Evolutionary conservation across 345 rosid genomes (phyloP).

Genomic region (Gossypium stocksii): DNA sequence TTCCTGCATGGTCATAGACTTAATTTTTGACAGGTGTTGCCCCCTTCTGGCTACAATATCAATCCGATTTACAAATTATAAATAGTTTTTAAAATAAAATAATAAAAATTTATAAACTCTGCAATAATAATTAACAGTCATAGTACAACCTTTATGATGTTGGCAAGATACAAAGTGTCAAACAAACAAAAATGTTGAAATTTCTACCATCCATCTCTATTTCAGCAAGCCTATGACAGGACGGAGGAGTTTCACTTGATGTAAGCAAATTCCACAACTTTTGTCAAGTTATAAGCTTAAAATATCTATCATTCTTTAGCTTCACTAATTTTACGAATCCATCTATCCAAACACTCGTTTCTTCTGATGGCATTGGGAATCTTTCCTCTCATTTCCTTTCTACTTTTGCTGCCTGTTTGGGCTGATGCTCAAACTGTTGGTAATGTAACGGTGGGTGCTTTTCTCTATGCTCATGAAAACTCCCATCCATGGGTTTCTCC

Average conservation of each 20-base stretch:
- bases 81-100: too few relatives aligned
- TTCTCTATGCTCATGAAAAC: conserved; percentile 2
- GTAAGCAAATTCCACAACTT: background rate
- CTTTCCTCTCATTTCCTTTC: background rate
- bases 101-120: too few relatives aligned
- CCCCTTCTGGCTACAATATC: too few relatives aligned
- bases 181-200: too few relatives aligned
- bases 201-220: background rate
- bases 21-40: too few relatives aligned
- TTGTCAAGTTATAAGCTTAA: background rate
- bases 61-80: too few relatives aligned
- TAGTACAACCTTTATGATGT: too few relatives aligned
- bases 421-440: background rate
- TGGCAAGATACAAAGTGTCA: too few relatives aligned
- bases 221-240: too few relatives aligned
- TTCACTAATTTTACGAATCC: background rate
- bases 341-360: background rate
- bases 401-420: conserved; percentile 3
- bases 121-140: too few relatives aligned
- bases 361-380: background rate
- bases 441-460: conserved; percentile 1
- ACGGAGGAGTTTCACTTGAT: background rate
- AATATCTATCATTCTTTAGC: background rate
- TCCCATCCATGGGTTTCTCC: conserved; percentile 21
- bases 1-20: too few relatives aligned